Base-by-base conservation (phyloP, 306 rosid species). In the Casuarina glauca region DNA sequence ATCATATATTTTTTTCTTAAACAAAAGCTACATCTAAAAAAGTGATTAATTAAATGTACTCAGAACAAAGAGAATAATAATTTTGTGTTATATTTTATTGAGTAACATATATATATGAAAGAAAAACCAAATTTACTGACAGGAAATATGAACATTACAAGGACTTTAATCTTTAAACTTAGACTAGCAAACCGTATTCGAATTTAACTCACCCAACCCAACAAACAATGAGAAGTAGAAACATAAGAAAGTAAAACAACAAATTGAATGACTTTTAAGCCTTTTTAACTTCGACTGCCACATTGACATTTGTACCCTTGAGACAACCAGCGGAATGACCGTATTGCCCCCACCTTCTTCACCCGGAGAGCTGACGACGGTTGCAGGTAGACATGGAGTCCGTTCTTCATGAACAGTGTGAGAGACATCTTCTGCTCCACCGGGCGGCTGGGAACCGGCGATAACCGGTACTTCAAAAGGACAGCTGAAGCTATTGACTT, bases 381-480 rank as follows among this genome's bases (percentile, higher is more conserved):
- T 4, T 51, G 72, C 85, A 95, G 38, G 76, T 82, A 82, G 76
- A 95, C 97, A 4, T 72, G 87, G 3, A 95, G 93, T 10, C 98
- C 98, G 20, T 88, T 70, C 86, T 92, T 92, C 98, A 92, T 92
- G 86, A 95, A 95, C 5, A 95, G 86, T 0, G 97, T 89, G 16
- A 95, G 92, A 0, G 98, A 92, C 97, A 94, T 92, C 84, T 95
- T 95, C 83, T 95, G 98, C 85, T 90, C 92, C 17, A 90, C 97
- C 5, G 76, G 85, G 83, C 88, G 94, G 77, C 90, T 93, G 78
- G 97, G 98, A 79, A 88, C 98, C 9, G 66, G 89, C 0, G 81
- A 78, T n/a, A 91, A 69, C 83, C 92, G 96, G 87, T 89, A 92
- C 39, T 91, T 93, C 39, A 95, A 75, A 7, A 95, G 88, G 44